phyloP scores from a whole-genome alignment of 2,329 filamentous ascomycete species.

The Chaetothyriales sp. region DNA sequence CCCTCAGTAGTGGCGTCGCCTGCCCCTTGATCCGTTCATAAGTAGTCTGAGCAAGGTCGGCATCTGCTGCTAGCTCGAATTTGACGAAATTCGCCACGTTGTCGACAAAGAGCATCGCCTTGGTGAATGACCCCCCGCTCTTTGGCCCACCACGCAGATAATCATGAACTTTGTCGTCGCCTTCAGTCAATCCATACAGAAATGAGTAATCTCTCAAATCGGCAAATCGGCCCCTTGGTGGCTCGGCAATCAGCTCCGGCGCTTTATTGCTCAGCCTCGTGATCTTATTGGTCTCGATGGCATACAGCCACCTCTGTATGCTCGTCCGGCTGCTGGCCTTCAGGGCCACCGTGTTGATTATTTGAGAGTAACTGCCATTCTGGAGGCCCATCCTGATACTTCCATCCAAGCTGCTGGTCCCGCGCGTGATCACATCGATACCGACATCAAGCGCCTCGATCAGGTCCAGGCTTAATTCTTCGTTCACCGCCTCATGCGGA shows the following conservation, averaged over 20 bases:
- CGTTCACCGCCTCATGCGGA: constrained; percentile 16
- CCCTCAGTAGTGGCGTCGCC: constrained; percentile 5
- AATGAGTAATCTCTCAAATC: constrained; percentile 16
- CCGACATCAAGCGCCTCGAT: constrained; percentile 28
- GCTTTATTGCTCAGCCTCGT: constrained; percentile 21
- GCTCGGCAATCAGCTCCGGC: constrained; percentile 3
- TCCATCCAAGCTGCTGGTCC: background rate
- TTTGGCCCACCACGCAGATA: constrained; percentile 11
- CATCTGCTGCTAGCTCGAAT: constrained; percentile 7
- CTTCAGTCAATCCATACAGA: constrained; percentile 9
- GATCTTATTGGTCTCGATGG: constrained; percentile 29
- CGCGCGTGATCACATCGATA: constrained; percentile 22
- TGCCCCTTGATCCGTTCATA: background rate
- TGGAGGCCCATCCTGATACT: constrained; percentile 26
- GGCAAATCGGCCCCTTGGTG: background rate
- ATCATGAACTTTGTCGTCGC: constrained; percentile 7
- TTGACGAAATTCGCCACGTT: constrained; percentile 12
- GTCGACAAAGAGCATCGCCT: constrained; percentile 13
- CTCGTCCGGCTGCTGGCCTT: constrained; percentile 22
- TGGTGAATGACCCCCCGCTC: constrained; percentile 6
- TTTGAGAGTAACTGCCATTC: constrained; percentile 31
- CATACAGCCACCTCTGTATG: constrained; percentile 26
- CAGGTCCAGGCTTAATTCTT: constrained; percentile 22
- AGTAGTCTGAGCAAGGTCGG: background rate
- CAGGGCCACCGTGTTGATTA: constrained; percentile 28